Conservation (phyloP, 2,329 filamentous ascomycete species). For the Diplodia intermedia region DNA sequence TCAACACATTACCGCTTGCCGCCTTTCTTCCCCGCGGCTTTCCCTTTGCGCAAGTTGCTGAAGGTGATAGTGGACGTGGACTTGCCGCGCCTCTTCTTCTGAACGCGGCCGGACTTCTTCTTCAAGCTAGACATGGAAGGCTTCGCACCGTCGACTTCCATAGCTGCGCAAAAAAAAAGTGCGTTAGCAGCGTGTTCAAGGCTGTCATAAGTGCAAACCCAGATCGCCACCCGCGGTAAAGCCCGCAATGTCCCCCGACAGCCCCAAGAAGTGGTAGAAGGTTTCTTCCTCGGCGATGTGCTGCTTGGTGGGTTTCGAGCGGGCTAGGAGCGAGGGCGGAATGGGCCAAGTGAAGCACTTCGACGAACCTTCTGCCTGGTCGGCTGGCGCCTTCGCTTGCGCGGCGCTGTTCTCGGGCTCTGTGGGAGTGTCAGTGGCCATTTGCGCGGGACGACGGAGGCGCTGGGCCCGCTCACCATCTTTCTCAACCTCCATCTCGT, state of each 20-base stretch:
- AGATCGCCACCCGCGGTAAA: constrained; percentile 47
- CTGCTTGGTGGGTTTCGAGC: constrained; percentile 21
- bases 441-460: not conserved
- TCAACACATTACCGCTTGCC: constrained; percentile 25
- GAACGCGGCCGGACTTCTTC: constrained; percentile 45
- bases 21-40: constrained; percentile 26
- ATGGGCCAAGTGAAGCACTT: constrained; percentile 33
- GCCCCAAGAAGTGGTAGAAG: constrained; percentile 49
- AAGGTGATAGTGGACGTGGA: constrained; percentile 51
- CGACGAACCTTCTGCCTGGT: constrained; percentile 35
- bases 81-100: constrained; percentile 47
- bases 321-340: constrained; percentile 30
- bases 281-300: constrained; percentile 38
- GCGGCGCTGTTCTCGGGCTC: constrained; percentile 27
- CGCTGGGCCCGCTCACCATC: constrained; percentile 7
- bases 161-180: constrained; percentile 39
- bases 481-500: constrained; percentile 51
- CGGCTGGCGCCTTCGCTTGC: constrained; percentile 23
- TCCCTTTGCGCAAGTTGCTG: constrained; percentile 33
- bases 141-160: constrained; percentile 48
- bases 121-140: constrained; percentile 37
- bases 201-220: constrained; percentile 45
- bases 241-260: constrained; percentile 49
- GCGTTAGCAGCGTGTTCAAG: constrained; percentile 47
- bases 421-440: constrained; percentile 26